These are phyloP conservation scores for Cyclocybe cylindracea DNA, from an alignment of 768 basidiomycete genomes.

Conservation along the genomic window DNA sequence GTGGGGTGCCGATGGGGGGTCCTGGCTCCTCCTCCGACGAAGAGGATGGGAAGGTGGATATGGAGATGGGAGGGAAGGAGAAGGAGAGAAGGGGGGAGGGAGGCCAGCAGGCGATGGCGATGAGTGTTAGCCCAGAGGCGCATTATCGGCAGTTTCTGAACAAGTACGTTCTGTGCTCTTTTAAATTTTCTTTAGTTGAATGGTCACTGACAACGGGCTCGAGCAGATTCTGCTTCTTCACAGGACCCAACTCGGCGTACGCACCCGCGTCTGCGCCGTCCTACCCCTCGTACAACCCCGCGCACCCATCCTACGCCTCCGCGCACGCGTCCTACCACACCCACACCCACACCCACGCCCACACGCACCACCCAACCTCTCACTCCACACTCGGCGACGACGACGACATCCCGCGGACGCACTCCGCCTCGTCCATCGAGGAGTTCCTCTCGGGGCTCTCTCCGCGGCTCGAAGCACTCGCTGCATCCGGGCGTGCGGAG, in stretches of 20 bases:
- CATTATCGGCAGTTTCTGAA: slow-evolving; percentile 65
- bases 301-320: too few relatives aligned
- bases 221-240: slow-evolving; percentile 83
- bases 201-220: too few relatives aligned
- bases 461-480: slow-evolving; percentile 25
- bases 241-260: slow-evolving; percentile 46
- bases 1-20: too few relatives aligned
- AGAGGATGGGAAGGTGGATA: too few relatives aligned
- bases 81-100: neutral
- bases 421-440: slow-evolving; percentile 57
- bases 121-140: slow-evolving; percentile 30
- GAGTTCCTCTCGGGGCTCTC: slow-evolving; percentile 41
- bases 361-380: neutral
- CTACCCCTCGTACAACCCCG: neutral
- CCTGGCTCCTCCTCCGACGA: too few relatives aligned
- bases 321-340: too few relatives aligned
- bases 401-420: slow-evolving; percentile 31
- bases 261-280: slow-evolving; percentile 10
- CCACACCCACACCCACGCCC: too few relatives aligned
- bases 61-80: too few relatives aligned
- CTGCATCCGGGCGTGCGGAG: slow-evolving; percentile 11
- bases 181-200: too few relatives aligned
- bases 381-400: too few relatives aligned
- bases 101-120: slow-evolving; percentile 15
- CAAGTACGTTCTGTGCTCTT: slow-evolving; percentile 63